Evolutionary conservation across 148 eudicot genomes (phyloP).

Genomic region (Vaccinium vitisidaea): DNA sequence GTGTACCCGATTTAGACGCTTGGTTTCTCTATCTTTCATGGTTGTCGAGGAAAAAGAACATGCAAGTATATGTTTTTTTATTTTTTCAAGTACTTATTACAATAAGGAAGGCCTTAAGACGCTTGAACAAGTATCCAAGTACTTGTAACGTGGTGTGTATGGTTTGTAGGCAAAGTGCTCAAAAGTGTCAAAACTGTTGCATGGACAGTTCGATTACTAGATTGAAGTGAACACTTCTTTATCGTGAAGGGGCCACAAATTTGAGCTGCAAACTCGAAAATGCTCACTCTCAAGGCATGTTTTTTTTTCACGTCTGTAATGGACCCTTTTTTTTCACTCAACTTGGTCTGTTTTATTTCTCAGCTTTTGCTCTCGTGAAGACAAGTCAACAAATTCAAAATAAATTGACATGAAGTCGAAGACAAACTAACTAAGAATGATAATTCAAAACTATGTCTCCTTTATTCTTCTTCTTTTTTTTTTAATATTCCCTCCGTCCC

Average conservation of each 20-base stretch:
- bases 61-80: not conserved
- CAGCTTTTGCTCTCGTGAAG: no score
- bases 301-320: no score
- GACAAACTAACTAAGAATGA: no score
- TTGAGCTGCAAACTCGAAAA: not conserved
- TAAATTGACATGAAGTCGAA: no score
- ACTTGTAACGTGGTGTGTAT: not conserved
- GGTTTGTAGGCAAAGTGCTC: not conserved
- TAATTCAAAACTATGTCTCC: no score
- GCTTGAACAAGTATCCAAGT: not conserved
- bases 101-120: not conserved
- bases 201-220: not conserved
- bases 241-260: not conserved
- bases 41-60: not conserved
- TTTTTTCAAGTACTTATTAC: not conserved
- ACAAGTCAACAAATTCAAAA: no score
- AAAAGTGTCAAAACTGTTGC: not conserved
- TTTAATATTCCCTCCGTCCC: no score
- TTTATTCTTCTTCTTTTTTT: no score
- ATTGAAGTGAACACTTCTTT: not conserved
- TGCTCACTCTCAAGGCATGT: not conserved
- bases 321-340: no score
- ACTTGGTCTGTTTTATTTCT: no score
- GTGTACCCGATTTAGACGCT: not conserved
- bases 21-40: not conserved